Evolutionary conservation across 768 basidiomycete species (phyloP), one percentile per base, ranked within the genome.

Genomic region (Dioszegia aurantiaca): DNA sequence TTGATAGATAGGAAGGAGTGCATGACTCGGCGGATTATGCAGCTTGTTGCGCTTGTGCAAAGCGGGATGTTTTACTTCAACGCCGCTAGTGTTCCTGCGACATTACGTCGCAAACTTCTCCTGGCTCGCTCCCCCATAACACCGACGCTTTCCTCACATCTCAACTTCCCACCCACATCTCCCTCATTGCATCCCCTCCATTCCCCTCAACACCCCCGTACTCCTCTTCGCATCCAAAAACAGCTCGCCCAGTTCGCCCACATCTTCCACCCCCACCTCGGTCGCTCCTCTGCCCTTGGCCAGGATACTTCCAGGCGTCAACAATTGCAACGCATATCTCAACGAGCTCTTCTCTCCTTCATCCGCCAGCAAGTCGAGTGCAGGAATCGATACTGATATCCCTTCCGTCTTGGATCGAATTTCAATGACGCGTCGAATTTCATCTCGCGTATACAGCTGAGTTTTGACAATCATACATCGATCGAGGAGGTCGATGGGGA

Each of bases 401-500:
- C 90, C 89, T 73, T 98, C 95, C 0, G 90, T 84, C 60, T 85
- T 86, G 6, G 90, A 88, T 51, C 95, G 84, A 54, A 92, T 80
- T 66, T 89, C 87, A 0, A 97, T 82, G 23, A 97, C 92, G 73
- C 85, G 86, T 33, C 84, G 85, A 44, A 97, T 87, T 72, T 97
- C 88, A 11, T 88, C 89, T 40, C 84, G 82, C 6, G 82, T 83
- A 75, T 97, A 93, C 12, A 83, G 81, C 58, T 88, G 84, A 1
- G 94, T 98, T 69, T 90, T 89, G 19, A 98, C 94, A 58, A 98
- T 98, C 81, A 99, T 86, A 76, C 79, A 91, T 85, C 94, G 83
- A 78, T 98, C 95, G 43, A 97, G 81, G 16, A 98, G 80, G 78
- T 99, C 94, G 45, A 91, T 84, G 11, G 95, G 95, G 41, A 98